Base-by-base conservation (phyloP, 2,329 filamentous ascomycete species). In the Stagonosporopsis cucurbitacearum region DNA sequence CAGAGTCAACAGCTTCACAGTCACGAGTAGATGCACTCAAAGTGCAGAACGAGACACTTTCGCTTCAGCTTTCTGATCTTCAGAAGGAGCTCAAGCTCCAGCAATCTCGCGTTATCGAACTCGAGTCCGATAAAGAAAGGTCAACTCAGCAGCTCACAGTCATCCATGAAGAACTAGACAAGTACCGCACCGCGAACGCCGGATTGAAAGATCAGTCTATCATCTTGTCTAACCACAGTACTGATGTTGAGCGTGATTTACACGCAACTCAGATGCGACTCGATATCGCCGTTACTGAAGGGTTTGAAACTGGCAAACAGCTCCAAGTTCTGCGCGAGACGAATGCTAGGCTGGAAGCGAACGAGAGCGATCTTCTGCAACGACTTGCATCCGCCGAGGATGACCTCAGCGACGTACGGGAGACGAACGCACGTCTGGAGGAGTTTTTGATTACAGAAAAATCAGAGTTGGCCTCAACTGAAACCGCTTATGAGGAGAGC, bases 401-500 rank as follows among this genome's bases (percentile, higher is more conserved):
- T 17, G 71, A 76, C 22, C 56, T 76, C 15, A 39, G 59, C 6
- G 64, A 52, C 13, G 66, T 74, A 1, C 63, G 62, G 28, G 54
- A 66, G 5, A 69, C 70, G 6, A 76, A 76, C 46, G 45, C 66
- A 35, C 62, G 61, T 1, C 60, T 76, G 2, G 73, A 75, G 41
- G 57, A 59, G 0, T 72, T 75, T 52, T 60, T 76, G 9, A 67
- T 66, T 40, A 66, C 68, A 26, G 62, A 71, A 1, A 63, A 74
- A 39, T 54, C 66, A 20, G 71, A 72, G 30, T 72, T 74, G 66
- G 55, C 60, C 1, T 60, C 49, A 3, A 69, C 72, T 9, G 69
- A 73, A 46, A 65, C 61, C 41, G 69, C 69, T 1, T 63, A 72
- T 8, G 67, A 69, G 23, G 69, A 71, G 22, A 75, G 69, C 22